A percentile compares a stretch with the other conserved stretches of the same genome.
These are phyloP conservation scores for Pseudonitzschia multiseries DNA, from an alignment of 108 stramenopile genomes.

Conservation along the genomic window DNA sequence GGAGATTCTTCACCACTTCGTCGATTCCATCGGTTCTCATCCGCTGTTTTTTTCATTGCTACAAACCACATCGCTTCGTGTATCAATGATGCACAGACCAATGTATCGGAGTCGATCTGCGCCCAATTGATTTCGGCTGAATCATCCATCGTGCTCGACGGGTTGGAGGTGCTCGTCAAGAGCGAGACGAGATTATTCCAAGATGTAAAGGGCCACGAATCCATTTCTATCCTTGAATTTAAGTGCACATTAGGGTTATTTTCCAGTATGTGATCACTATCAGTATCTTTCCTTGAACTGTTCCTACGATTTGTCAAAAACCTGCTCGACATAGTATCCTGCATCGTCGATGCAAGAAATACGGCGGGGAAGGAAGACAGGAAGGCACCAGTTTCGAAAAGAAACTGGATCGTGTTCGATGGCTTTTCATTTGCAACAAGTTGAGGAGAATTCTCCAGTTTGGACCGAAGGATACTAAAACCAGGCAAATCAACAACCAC, in stretches of 20 bases:
- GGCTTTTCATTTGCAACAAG: background rate
- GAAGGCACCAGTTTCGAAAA: background rate
- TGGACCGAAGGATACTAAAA: background rate
- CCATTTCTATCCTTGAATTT: background rate
- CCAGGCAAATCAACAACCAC: background rate
- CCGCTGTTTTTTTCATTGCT: constrained; percentile 5
- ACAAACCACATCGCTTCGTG: constrained; percentile 10
- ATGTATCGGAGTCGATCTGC: constrained; percentile 8
- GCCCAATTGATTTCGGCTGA: constrained; percentile 4
- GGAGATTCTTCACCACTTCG: background rate
- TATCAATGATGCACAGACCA: background rate
- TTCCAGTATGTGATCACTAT: background rate
- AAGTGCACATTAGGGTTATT: background rate
- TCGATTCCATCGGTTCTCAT: constrained; percentile 15
- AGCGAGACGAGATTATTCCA: constrained; percentile 2
- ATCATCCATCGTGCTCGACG: background rate
- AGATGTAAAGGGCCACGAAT: constrained; percentile 16
- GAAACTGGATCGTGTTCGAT: background rate
- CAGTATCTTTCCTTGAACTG: constrained; percentile 2
- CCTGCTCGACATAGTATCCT: background rate
- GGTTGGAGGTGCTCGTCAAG: background rate
- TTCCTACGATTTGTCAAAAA: background rate
- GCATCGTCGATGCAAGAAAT: background rate
- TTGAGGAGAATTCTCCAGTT: background rate
- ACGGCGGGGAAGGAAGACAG: constrained; percentile 3